Conservation (phyloP, 371 early-diverging fungal genomes). For the Coemansia sp. region DNA sequence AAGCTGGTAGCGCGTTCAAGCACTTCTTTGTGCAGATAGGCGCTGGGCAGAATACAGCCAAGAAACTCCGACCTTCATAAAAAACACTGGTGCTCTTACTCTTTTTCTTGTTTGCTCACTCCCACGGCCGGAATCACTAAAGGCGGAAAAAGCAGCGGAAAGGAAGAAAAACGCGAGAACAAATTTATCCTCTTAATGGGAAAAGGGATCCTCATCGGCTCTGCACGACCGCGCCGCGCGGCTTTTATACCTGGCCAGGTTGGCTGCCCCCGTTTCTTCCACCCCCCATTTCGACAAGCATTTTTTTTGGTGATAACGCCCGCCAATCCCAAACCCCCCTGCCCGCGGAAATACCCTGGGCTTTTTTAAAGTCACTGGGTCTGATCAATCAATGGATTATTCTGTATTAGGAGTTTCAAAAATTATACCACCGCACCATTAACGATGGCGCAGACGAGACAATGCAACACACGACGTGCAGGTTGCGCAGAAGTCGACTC, state of each 20-base stretch:
- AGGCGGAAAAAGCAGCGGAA: neutral
- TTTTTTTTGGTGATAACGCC: too few relatives aligned
- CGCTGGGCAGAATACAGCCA: too few relatives aligned
- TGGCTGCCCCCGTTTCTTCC: neutral
- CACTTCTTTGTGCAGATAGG: too few relatives aligned
- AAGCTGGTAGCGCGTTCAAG: neutral
- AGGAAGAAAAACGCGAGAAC: constrained; percentile 3
- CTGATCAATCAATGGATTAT: neutral
- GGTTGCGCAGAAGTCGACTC: constrained; percentile 1
- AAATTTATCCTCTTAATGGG: neutral
- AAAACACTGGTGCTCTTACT: neutral
- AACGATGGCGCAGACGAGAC: neutral
- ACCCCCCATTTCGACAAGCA: neutral
- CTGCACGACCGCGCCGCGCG: constrained; percentile 5
- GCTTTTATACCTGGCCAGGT: constrained; percentile 5
- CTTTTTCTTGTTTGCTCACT: neutral
- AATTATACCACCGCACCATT: neutral
- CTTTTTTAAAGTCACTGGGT: neutral
- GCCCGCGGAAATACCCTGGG: too few relatives aligned
- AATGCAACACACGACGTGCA: neutral
- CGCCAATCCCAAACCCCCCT: too few relatives aligned
- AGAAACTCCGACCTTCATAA: neutral
- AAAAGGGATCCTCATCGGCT: neutral
- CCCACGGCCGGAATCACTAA: neutral
- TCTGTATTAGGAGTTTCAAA: too few relatives aligned